Evolutionary conservation across 306 rosid genomes (phyloP), one percentile per base, ranked within the genome.

Genomic region (Cucurbita maxima): DNA sequence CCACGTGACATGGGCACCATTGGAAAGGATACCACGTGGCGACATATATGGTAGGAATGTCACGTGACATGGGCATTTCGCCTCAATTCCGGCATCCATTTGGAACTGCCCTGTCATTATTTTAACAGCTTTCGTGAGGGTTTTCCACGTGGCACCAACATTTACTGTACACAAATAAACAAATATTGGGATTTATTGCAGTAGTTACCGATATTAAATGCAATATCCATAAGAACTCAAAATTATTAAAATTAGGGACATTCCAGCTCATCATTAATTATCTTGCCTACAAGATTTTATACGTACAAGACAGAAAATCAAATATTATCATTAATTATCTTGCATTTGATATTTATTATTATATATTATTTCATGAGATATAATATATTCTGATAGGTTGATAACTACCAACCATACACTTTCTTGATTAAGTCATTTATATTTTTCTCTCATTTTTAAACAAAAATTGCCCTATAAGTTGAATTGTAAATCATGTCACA

Each of bases 1-100:
- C 44, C 72, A 67, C 72, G 72, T 67, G 72, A 47, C 58, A 48
- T 69, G 43, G 8, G 73, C 73, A 48, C 34, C 3, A 30, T 2
- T 30, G 34, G 34, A 30, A 30, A 30, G 34, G 34, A 30, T 30
- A 25, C 0, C 25, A 25, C 25, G 25, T 25, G 25, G 25, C 25
- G 1, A 10, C 1, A 36, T 44, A 67, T 20, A 66, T 66, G 52
- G 66, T 19, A 44, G 18, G 72, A 44, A 47, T 11, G 22, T 67
- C 72, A 67, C 72, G 72, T 67, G 56, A 47, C 58, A 48, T 69
- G 22, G 8, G 73, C 73, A 25, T 69, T 57, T 69, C 58, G 14
- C 73, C 58, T 69, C 48, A 69, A 48, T 69, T 69, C 73, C 73
- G 8, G 73, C 73, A 69, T 47, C 43, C 40, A 25, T 22, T 68